These are phyloP conservation scores for Murraya paniculata DNA, from an alignment of 345 rosid species.

Conservation along the genomic window DNA sequence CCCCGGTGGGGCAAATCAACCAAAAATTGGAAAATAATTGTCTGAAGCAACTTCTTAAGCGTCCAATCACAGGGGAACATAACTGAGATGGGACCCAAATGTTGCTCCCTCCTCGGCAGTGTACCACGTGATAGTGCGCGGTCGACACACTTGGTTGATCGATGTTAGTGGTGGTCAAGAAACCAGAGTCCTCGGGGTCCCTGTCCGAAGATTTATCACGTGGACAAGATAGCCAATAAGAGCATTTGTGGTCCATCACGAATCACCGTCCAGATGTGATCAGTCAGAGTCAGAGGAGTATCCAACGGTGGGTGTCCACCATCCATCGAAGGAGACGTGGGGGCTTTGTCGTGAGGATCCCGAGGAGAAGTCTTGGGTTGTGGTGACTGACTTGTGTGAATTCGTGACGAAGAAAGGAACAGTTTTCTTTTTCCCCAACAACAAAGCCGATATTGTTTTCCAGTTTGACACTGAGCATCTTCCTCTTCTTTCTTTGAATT, in stretches of 20 bases:
- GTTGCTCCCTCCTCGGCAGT: slow-evolving; percentile 26
- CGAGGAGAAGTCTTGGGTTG: neutral
- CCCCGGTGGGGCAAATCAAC: neutral
- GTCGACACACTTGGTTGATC: slow-evolving; percentile 17
- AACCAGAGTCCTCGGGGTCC: no score
- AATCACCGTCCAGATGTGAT: neutral
- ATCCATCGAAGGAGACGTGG: neutral
- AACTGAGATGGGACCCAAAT: neutral
- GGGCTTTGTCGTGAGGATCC: neutral
- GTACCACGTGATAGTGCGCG: slow-evolving; percentile 23
- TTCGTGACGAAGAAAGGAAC: slow-evolving; percentile 7
- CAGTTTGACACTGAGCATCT: neutral
- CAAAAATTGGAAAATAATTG: neutral
- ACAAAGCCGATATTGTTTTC: neutral
- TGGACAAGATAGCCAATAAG: neutral
- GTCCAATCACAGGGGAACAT: slow-evolving; percentile 20
- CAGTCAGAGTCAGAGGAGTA: neutral
- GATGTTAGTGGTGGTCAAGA: neutral
- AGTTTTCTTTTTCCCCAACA: slow-evolving; percentile 14
- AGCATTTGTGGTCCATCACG: slow-evolving; percentile 15
- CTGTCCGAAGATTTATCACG: neutral
- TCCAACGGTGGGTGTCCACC: neutral
- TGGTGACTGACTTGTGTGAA: neutral
- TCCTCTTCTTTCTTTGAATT: neutral
- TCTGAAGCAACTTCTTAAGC: neutral